A percentile compares a stretch with the other conserved stretches of the same genome.
Conservation (phyloP, 2,329 filamentous ascomycete genomes). For the Epichloe aotearoae region DNA sequence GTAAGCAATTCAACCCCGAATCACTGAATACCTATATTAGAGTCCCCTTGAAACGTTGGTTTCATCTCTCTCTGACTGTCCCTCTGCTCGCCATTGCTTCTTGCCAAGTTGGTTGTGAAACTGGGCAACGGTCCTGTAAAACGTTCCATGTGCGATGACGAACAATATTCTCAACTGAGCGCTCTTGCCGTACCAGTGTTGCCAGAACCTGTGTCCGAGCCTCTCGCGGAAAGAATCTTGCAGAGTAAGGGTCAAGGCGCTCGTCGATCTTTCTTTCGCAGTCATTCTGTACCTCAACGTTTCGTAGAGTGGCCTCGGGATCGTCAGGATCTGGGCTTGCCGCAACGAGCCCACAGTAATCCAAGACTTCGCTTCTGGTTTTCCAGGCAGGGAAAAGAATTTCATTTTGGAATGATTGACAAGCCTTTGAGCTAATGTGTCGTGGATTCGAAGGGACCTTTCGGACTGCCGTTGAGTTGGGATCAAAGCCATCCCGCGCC, state of each 20-base stretch:
- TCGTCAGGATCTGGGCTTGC: constrained; percentile 79
- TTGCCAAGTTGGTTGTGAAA: constrained; percentile 46
- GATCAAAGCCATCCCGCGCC: constrained; percentile 59
- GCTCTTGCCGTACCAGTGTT: constrained; percentile 58
- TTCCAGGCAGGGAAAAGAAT: constrained; percentile 87
- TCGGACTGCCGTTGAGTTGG: constrained; percentile 57
- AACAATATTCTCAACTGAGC: constrained; percentile 65
- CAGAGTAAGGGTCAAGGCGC: constrained; percentile 82
- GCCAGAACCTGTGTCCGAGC: constrained; percentile 70
- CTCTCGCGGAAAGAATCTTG: constrained; percentile 66
- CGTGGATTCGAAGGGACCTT: constrained; percentile 35
- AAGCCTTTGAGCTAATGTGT: constrained; percentile 48
- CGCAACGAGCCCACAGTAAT: constrained; percentile 81
- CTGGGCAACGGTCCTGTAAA: constrained; percentile 61
- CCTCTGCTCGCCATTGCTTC: constrained; percentile 46
- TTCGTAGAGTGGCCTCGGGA: constrained; percentile 56
- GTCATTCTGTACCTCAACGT: constrained; percentile 56
- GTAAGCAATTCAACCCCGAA: too few species aligned
- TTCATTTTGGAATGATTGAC: constrained; percentile 58
- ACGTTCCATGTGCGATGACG: constrained; percentile 70
- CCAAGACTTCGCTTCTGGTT: constrained; percentile 65
- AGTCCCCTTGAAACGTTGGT: neutral
- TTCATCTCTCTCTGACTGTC: neutral
- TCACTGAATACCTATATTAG: neutral
- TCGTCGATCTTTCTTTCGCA: constrained; percentile 71